These are phyloP conservation scores for Sherardia arvensis DNA, from an alignment of 257 asterid genomes.

Conservation along the genomic window DNA sequence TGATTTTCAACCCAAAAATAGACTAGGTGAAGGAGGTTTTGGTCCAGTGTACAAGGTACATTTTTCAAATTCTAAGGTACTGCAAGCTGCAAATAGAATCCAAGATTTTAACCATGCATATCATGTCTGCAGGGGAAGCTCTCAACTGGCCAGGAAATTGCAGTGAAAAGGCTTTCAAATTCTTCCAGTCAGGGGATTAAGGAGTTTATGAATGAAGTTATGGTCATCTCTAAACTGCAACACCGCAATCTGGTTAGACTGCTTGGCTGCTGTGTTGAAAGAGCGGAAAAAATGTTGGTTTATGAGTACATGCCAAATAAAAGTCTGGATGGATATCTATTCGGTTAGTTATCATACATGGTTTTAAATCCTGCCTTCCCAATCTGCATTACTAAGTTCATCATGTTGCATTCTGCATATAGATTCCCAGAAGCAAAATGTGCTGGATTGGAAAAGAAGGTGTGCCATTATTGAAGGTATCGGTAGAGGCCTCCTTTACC, in stretches of 20 bases:
- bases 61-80: neutral
- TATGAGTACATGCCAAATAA: constrained; percentile 62
- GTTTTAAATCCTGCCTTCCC: neutral
- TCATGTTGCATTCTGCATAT: neutral
- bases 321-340: constrained; percentile 13
- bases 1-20: constrained; percentile 25
- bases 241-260: constrained; percentile 50
- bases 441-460: constrained; percentile 43
- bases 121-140: constrained; percentile 9
- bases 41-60: constrained; percentile 61
- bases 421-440: constrained; percentile 15
- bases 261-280: constrained; percentile 40
- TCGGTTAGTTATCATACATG: neutral
- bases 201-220: constrained; percentile 53
- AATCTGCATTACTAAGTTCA: neutral
- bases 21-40: constrained; percentile 66
- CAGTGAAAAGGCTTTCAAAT: constrained; percentile 20
- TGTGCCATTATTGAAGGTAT: constrained; percentile 43
- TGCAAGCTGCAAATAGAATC: neutral
- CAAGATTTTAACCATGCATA: neutral
- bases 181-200: constrained; percentile 42
- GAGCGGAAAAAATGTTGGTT: constrained; percentile 38
- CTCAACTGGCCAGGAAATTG: constrained; percentile 9
- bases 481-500: constrained; percentile 59
- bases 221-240: constrained; percentile 34